Evolutionary conservation across 495 filamentous ascomycete species (phyloP), one percentile per base, ranked within the genome.

Genomic region (Penicillium longicatenatum): DNA sequence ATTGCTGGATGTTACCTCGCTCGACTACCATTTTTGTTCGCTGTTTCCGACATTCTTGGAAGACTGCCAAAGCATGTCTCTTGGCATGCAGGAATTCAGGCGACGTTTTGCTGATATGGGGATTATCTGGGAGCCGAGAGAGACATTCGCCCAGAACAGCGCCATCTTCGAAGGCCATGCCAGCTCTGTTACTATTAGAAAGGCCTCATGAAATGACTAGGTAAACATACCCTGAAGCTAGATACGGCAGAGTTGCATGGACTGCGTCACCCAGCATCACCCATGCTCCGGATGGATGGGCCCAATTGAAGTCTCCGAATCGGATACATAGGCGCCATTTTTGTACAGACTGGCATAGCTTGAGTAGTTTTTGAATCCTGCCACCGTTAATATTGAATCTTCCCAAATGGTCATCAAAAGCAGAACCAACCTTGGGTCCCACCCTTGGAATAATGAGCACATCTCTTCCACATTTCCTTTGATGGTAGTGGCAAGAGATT

Each of bases 251-350:
- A 12, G 84, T 86, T 14, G 85, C 83, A 53, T 89, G 85, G n/a
- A 82, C 83, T 5, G 86, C 76, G 61, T 88, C 86, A 10, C 84
- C 85, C 20, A 86, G 66, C 67, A 89, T 76, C 8, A 83, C 79
- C 84, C 84, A 65, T 64, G 79, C 24, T 59, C 81, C 53, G 63
- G 75, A 73, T 1, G 80, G 69, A 55, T 84, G 82, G 6, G 77
- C 73, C 86, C 86, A 89, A 37, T 70, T 69, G n/a, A 79, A 72
- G 7, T 76, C 69, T 16, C 77, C 78, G 12, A 76, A 74, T 17
- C 83, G 75, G 52, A 86, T 85, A 59, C 82, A 84, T 0, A 89
- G 74, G 22, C 82, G 76, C 86, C 86, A 89, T 66, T 89, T 89
- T 54, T 84, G 79, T 3, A 88, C 84, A 1, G 75, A 77, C 45